A percentile compares a stretch with the other conserved stretches of the same genome.
Conservation (phyloP, 2,329 filamentous ascomycete genomes). For the Blastomyces gilchristii region DNA sequence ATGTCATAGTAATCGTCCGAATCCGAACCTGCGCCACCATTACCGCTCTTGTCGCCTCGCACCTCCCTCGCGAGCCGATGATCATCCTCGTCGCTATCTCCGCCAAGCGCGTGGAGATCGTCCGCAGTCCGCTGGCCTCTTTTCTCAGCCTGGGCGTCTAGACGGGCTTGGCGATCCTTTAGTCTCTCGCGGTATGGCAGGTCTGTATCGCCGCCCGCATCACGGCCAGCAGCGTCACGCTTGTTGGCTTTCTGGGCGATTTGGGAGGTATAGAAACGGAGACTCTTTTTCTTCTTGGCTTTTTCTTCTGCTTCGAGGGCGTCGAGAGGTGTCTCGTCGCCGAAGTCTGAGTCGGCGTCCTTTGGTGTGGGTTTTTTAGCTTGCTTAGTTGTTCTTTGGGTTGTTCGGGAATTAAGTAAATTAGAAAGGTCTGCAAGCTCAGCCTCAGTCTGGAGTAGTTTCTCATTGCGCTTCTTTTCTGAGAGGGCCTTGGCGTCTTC, state of each 20-base stretch:
- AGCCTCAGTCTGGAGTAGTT: slow-evolving; percentile 51
- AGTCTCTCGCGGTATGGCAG: slow-evolving; percentile 77
- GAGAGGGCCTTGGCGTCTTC: slow-evolving; percentile 46
- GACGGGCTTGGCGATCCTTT: slow-evolving; percentile 70
- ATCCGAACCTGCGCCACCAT: slow-evolving; percentile 27
- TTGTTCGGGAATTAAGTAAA: slow-evolving; percentile 41
- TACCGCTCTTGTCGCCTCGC: slow-evolving; percentile 20
- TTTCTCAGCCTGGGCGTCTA: slow-evolving; percentile 80
- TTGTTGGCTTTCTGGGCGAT: slow-evolving; percentile 91
- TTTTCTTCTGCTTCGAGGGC: slow-evolving; percentile 75
- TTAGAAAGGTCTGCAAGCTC: slow-evolving; percentile 62
- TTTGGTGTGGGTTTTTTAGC: slow-evolving; percentile 22
- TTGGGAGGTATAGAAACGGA: slow-evolving; percentile 97
- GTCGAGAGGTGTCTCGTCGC: slow-evolving; percentile 74
- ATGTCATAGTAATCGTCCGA: slow-evolving; percentile 71
- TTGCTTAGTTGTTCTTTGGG: slow-evolving; percentile 37
- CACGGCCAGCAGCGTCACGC: slow-evolving; percentile 51
- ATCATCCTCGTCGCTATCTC: slow-evolving; percentile 58
- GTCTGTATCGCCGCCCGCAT: slow-evolving; percentile 51
- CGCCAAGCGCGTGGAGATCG: slow-evolving; percentile 58
- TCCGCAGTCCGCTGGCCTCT: slow-evolving; percentile 57
- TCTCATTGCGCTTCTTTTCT: slow-evolving; percentile 45
- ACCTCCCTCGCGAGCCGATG: slow-evolving; percentile 44
- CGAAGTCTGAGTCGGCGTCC: slow-evolving; percentile 73
- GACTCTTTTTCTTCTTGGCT: slow-evolving; percentile 74